Percentiles rank a stretch among this genome's conserved stretches.
Evolutionary conservation across 75 land plant species (phyloP).

Genomic region (Pinus albicaulis): DNA sequence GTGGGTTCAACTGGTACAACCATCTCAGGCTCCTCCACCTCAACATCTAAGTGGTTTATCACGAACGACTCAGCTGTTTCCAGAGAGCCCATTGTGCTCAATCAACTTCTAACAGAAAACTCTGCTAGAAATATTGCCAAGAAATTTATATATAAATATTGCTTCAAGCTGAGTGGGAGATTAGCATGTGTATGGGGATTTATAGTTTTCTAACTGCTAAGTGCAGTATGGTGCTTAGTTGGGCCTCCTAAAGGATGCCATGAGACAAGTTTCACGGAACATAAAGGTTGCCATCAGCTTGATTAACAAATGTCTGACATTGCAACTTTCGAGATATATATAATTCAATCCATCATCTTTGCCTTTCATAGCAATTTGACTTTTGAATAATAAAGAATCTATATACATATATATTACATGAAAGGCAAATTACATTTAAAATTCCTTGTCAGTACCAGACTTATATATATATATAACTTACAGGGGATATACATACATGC

Average conservation of each 20-base stretch:
- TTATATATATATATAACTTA: too few species aligned
- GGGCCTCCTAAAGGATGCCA: neutral
- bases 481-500: too few species aligned
- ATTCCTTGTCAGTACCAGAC: too few species aligned
- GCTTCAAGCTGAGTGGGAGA: neutral
- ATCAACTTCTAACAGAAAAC: neutral
- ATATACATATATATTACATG: too few species aligned
- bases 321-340: too few species aligned
- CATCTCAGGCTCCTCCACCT: slow-evolving; percentile 1
- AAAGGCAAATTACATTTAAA: too few species aligned
- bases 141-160: neutral
- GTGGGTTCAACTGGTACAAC: slow-evolving; percentile 23
- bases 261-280: neutral
- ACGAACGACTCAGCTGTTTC: neutral
- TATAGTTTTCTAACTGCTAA: neutral
- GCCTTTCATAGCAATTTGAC: too few species aligned
- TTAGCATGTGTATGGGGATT: neutral
- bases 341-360: too few species aligned
- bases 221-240: neutral
- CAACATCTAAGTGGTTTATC: neutral
- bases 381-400: too few species aligned
- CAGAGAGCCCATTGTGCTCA: neutral
- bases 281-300: neutral
- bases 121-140: neutral
- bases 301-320: neutral